Base-by-base conservation (phyloP, 2,329 filamentous ascomycete genomes). In the Amylocarpus encephaloides region DNA sequence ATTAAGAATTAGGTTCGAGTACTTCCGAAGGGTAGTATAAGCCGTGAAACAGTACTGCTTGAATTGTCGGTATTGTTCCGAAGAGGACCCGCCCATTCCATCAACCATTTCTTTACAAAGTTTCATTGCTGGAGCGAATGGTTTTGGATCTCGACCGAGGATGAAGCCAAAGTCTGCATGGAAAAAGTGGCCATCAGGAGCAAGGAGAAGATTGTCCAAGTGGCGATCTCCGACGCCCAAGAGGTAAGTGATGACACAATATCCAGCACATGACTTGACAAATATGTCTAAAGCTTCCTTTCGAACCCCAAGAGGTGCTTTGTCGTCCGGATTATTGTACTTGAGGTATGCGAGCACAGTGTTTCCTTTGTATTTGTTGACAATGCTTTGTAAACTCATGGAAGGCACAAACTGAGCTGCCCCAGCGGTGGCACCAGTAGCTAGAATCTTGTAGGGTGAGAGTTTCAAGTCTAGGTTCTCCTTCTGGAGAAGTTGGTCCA, bases 91-190 rank as follows among this genome's bases (percentile, higher is more conserved):
- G 36, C 94, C 94, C 89, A 98, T 96, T 55, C 91, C 93, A 63
- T 98, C 93, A 3, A 97, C 88, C 93, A 98, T 98, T 65, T 98
- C 92, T 61, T 91, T 92, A 64, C 86, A 92, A 7, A 98, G 80
- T 68, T 98, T 98, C 85, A 98, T 95, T 46, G 92, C 83, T 0
- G 93, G 93, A 0, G 93, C 92, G 65, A 98, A 97, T 0, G 93
- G 93, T 65, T 98, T 98, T 0, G 93, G 93, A 60, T 98, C 93
- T 36, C 93, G 87, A 15, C 93, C 93, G 1, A 98, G 84, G 55
- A 98, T 98, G 69, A 95, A 98, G 38, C 94, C 93, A 63, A 98
- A 98, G 68, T 98, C 93, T 29, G 92, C 91, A 67, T 98, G 93
- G 77, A 98, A 96, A 74, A 98, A 98, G 68, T 94, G 89, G 0